Conservation (phyloP, 768 basidiomycete genomes). For the Amanita jacksonii region DNA sequence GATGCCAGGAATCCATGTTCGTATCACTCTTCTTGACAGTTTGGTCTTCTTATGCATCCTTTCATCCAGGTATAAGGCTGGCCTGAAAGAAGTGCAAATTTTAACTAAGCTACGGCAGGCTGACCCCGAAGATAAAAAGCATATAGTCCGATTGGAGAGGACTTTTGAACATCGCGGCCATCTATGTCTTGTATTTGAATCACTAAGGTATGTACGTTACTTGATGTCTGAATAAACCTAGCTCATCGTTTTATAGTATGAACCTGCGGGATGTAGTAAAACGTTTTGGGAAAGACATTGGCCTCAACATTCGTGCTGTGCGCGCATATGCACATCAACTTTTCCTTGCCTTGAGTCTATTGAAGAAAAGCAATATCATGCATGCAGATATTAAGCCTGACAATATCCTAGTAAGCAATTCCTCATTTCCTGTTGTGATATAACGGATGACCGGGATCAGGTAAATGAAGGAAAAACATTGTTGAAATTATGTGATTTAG, state of each 20-base stretch:
- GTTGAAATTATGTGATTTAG: constrained; percentile 91
- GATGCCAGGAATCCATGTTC: constrained; percentile 94
- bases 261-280: constrained; percentile 97
- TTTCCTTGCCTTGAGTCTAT: constrained; percentile 75
- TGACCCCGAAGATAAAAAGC: constrained; percentile 96
- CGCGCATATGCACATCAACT: constrained; percentile 97
- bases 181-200: constrained; percentile 92
- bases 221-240: background rate
- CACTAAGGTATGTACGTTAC: constrained; percentile 71
- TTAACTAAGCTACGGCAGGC: constrained; percentile 78
- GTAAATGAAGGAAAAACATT: constrained; percentile 93
- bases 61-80: constrained; percentile 78
- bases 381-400: constrained; percentile 99
- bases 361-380: constrained; percentile 89
- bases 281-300: constrained; percentile 96
- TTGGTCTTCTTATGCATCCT: constrained; percentile 3
- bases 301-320: constrained; percentile 93
- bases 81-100: constrained; percentile 85
- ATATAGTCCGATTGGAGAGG: constrained; percentile 83
- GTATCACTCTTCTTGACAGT: constrained; percentile 20
- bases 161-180: constrained; percentile 98
- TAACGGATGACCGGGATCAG: constrained; percentile 27
- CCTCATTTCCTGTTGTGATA: background rate
- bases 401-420: constrained; percentile 74
- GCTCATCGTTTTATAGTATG: constrained; percentile 50